Evolutionary conservation across 2,329 filamentous ascomycete genomes (phyloP).

Genomic region (Trichoderma arundinaceum): DNA sequence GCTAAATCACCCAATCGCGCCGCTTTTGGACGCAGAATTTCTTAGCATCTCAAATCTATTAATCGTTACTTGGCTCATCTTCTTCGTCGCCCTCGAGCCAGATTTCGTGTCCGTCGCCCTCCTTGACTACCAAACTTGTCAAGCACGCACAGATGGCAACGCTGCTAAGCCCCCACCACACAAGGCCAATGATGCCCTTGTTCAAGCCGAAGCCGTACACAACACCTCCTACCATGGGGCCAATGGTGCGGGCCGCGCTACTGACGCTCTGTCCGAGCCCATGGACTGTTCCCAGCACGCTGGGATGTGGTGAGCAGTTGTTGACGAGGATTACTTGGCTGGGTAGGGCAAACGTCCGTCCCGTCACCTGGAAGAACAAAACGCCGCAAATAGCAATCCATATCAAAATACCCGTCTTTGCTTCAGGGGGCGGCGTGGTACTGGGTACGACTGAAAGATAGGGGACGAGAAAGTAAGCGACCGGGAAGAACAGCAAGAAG

Average conservation of each 20-base stretch:
- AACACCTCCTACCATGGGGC: conserved; percentile 64
- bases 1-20: not conserved
- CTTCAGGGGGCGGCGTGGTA: conserved; percentile 53
- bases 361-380: conserved; percentile 68
- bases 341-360: conserved; percentile 65
- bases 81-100: conserved; percentile 65
- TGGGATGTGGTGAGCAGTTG: conserved; percentile 56
- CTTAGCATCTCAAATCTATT: not conserved
- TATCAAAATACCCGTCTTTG: conserved; percentile 60
- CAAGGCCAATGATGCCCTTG: conserved; percentile 61
- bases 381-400: conserved; percentile 70
- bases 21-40: not conserved
- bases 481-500: conserved; percentile 72
- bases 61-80: conserved; percentile 29
- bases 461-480: conserved; percentile 72
- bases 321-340: conserved; percentile 55
- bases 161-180: conserved; percentile 61
- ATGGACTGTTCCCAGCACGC: conserved; percentile 55
- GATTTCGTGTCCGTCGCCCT: conserved; percentile 70
- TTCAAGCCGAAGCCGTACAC: conserved; percentile 65
- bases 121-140: conserved; percentile 61
- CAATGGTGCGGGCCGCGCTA: conserved; percentile 63
- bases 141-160: conserved; percentile 56
- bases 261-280: conserved; percentile 63
- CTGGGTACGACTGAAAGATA: conserved; percentile 73